Evolutionary conservation across 345 rosid species (phyloP).

Genomic region (Laguncularia racemosa): DNA sequence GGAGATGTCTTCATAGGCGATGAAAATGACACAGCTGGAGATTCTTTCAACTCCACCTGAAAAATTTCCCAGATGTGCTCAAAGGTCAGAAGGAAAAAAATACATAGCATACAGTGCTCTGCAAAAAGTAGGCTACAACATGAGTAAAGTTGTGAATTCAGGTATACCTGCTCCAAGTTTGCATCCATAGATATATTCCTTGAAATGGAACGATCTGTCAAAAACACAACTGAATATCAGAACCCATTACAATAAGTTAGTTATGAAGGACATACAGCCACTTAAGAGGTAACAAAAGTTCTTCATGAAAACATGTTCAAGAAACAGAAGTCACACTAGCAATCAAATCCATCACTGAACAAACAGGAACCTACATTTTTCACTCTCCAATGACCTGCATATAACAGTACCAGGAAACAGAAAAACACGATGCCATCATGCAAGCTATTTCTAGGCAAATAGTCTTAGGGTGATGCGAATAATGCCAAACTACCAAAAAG

Average conservation of each 20-base stretch:
- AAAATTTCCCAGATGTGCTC: neutral
- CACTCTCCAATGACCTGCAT: too few species aligned
- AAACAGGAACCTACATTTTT: too few species aligned
- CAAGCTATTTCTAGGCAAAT: too few species aligned
- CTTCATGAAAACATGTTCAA: too few species aligned
- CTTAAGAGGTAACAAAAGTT: too few species aligned
- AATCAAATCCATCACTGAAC: too few species aligned
- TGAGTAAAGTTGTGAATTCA: conserved; percentile 1
- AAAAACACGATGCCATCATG: too few species aligned
- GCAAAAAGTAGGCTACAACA: neutral
- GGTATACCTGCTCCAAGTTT: conserved; percentile 57
- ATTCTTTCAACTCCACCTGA: conserved; percentile 47
- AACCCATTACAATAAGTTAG: neutral
- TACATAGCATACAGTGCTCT: conserved; percentile 9
- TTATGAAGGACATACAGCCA: too few species aligned
- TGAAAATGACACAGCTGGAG: conserved; percentile 34
- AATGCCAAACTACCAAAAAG: neutral
- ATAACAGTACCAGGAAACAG: too few species aligned
- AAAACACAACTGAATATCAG: conserved; percentile 3
- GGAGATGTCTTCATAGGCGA: conserved; percentile 53
- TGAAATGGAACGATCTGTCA: conserved; percentile 66
- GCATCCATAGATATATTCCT: conserved; percentile 54
- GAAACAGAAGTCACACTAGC: too few species aligned
- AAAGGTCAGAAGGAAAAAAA: neutral
- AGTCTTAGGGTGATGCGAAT: neutral